Conservation (phyloP, 176 grass and related monocot species). For the Secale cereale region DNA sequence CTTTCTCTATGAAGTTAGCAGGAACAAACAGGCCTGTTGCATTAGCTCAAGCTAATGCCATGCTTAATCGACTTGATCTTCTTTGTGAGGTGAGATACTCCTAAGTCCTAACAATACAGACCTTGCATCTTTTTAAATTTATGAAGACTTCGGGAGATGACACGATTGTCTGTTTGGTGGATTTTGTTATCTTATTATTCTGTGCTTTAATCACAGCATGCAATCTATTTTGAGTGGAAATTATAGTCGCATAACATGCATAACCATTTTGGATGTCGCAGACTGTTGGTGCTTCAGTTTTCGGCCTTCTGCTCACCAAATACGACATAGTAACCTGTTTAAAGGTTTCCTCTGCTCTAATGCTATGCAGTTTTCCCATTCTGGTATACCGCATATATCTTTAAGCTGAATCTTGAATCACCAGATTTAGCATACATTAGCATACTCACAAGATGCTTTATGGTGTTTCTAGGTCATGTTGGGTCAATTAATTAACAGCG, state of each 20-base stretch:
- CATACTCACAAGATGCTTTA: slow-evolving; percentile 13
- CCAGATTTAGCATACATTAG: not conserved
- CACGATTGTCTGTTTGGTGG: not conserved
- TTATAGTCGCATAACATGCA: slow-evolving; percentile 20
- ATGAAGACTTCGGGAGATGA: not conserved
- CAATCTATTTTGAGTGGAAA: slow-evolving; percentile 12
- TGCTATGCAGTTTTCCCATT: slow-evolving; percentile 80
- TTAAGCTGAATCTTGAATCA: slow-evolving; percentile 21
- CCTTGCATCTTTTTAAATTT: not conserved
- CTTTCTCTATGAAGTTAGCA: slow-evolving; percentile 77
- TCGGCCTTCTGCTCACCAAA: slow-evolving; percentile 86
- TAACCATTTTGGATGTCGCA: slow-evolving; percentile 36
- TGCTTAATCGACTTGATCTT: slow-evolving; percentile 93
- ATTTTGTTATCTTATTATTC: slow-evolving; percentile 10
- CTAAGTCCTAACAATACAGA: slow-evolving; percentile 1
- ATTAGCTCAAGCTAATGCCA: slow-evolving; percentile 89
- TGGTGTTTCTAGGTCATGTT: slow-evolving; percentile 75
- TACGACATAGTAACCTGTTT: slow-evolving; percentile 79
- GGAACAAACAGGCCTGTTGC: slow-evolving; percentile 87
- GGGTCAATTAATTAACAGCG: slow-evolving; percentile 80
- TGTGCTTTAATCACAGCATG: slow-evolving; percentile 1
- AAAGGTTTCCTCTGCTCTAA: slow-evolving; percentile 75
- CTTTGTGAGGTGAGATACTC: slow-evolving; percentile 62
- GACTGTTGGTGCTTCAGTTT: slow-evolving; percentile 86
- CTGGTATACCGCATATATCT: slow-evolving; percentile 47